Evolutionary conservation across 1,139 yeast species (phyloP).

Genomic region (Saccharomyces hybrid): DNA sequence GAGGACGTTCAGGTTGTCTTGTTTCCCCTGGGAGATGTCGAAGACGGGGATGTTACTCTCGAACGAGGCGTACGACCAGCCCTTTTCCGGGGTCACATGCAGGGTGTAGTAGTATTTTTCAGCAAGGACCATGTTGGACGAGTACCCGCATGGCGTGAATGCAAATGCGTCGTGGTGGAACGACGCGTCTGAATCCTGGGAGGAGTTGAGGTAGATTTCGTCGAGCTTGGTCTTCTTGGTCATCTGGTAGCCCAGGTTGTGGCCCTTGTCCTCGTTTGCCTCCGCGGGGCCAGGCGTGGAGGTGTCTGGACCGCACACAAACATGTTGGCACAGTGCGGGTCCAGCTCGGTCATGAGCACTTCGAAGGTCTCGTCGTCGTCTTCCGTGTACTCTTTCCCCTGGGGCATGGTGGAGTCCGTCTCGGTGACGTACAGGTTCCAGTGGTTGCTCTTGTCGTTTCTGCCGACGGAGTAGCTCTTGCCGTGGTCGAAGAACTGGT

Average conservation of each 20-base stretch:
- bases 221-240: constrained; percentile 57
- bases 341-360: constrained; percentile 83
- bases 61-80: constrained; percentile 94
- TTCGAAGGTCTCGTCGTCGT: constrained; percentile 71
- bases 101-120: constrained; percentile 72
- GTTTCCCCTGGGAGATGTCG: constrained; percentile 30
- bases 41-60: constrained; percentile 66
- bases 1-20: constrained; percentile 44
- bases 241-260: constrained; percentile 61
- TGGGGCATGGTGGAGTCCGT: constrained; percentile 16
- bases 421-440: constrained; percentile 79
- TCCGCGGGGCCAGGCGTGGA: constrained; percentile 34
- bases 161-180: constrained; percentile 78
- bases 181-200: constrained; percentile 21
- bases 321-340: constrained; percentile 50
- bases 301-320: constrained; percentile 52
- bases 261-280: constrained; percentile 63
- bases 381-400: constrained; percentile 11
- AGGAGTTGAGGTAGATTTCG: constrained; percentile 39
- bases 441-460: constrained; percentile 63
- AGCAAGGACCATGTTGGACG: constrained; percentile 70
- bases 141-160: constrained; percentile 93
- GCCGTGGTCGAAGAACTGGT: constrained; percentile 54
- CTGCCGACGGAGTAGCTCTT: constrained; percentile 76
- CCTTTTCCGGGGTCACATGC: constrained; percentile 89